A percentile compares a stretch with the other conserved stretches of the same genome.
Conservation (phyloP, 306 rosid species). For the Rosa multiflora region DNA sequence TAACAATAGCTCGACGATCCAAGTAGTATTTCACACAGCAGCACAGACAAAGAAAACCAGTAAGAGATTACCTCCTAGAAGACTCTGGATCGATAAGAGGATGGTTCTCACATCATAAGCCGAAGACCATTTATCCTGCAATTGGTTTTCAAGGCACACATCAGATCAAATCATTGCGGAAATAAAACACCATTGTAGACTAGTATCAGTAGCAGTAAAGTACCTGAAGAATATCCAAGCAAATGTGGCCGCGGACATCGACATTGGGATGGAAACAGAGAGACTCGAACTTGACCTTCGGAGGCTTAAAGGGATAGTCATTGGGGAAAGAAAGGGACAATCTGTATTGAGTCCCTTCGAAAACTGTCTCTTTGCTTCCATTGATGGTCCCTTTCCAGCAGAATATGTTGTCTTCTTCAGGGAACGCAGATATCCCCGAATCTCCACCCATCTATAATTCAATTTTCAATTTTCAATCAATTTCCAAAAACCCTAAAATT, state of each 20-base stretch:
- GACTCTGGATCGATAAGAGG: constrained; percentile 75
- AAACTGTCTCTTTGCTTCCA: constrained; percentile 93
- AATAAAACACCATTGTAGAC: background rate
- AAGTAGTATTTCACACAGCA: background rate
- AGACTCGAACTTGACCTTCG: constrained; percentile 89
- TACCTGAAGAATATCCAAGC: constrained; percentile 99
- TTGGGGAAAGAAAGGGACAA: constrained; percentile 73
- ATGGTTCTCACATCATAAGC: constrained; percentile 84
- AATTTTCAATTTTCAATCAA: background rate
- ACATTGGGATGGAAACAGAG: constrained; percentile 91
- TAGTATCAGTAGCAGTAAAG: background rate
- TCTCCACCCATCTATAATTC: constrained; percentile 84
- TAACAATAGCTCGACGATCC: background rate
- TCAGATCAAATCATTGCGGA: background rate
- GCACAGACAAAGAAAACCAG: background rate
- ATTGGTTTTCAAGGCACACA: background rate
- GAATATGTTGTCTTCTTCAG: constrained; percentile 92
- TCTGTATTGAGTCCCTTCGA: constrained; percentile 86
- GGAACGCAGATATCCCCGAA: constrained; percentile 86
- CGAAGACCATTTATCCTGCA: constrained; percentile 84
- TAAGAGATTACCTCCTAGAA: constrained; percentile 71
- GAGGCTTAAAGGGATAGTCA: constrained; percentile 94
- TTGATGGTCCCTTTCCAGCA: constrained; percentile 94
- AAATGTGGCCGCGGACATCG: constrained; percentile 76
- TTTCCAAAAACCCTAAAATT: background rate